Conservation (phyloP, 768 basidiomycete species). For the Leucogyrophana mollusca region DNA sequence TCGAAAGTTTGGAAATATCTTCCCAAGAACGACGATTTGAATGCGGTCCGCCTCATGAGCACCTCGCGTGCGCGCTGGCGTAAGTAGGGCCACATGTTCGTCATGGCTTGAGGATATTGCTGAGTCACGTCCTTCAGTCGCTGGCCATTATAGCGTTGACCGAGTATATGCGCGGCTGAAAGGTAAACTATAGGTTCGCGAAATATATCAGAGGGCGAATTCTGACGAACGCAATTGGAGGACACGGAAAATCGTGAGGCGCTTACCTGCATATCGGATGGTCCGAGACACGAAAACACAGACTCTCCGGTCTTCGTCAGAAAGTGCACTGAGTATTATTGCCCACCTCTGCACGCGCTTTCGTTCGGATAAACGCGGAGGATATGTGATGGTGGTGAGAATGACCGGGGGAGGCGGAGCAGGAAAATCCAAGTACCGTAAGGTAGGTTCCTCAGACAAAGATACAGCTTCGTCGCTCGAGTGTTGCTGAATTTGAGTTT, state of each 20-base stretch:
- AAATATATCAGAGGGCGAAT: background rate
- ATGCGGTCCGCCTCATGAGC: slow-evolving; percentile 33
- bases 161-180: slow-evolving; percentile 53
- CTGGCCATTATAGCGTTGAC: slow-evolving; percentile 44
- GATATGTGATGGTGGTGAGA: slow-evolving; percentile 47
- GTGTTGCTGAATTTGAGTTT: background rate
- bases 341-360: slow-evolving; percentile 54
- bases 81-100: slow-evolving; percentile 76
- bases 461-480: background rate
- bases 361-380: slow-evolving; percentile 58
- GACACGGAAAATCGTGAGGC: background rate
- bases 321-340: slow-evolving; percentile 50
- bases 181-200: slow-evolving; percentile 52
- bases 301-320: slow-evolving; percentile 38
- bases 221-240: background rate
- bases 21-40: slow-evolving; percentile 51
- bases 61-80: slow-evolving; percentile 46
- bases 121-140: slow-evolving; percentile 42
- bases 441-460: background rate
- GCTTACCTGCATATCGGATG: slow-evolving; percentile 61
- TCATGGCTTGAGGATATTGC: slow-evolving; percentile 42
- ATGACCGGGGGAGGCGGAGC: slow-evolving; percentile 8
- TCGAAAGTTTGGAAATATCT: slow-evolving; percentile 28
- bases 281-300: slow-evolving; percentile 57
- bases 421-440: slow-evolving; percentile 37